Conservation (phyloP, 2,329 filamentous ascomycete species). For the Ophiostoma sp. region DNA sequence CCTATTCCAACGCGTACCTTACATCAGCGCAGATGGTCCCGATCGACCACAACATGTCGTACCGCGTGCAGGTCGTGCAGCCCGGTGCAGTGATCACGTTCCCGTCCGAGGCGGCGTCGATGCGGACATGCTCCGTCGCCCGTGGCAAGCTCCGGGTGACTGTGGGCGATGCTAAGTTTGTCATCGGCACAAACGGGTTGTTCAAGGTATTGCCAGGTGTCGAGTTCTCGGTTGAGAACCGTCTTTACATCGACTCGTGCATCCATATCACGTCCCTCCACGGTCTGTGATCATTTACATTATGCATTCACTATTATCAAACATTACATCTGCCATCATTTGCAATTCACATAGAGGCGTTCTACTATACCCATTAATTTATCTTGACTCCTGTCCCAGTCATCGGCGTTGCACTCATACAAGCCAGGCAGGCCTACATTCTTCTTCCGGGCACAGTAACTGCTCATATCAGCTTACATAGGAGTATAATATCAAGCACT, state of each 20-base stretch:
- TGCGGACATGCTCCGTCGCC: slow-evolving; percentile 31
- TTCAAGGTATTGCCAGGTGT: slow-evolving; percentile 40
- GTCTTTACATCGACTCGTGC: slow-evolving; percentile 41
- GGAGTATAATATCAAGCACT: no score
- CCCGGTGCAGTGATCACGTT: slow-evolving; percentile 28
- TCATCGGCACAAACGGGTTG: slow-evolving; percentile 41
- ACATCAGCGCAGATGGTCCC: slow-evolving; percentile 27
- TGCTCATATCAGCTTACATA: no score
- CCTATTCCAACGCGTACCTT: slow-evolving; percentile 35
- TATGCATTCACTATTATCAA: neutral
- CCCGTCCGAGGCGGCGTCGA: slow-evolving; percentile 24
- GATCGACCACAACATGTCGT: slow-evolving; percentile 30
- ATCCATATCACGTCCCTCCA: slow-evolving; percentile 33
- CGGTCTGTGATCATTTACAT: no score
- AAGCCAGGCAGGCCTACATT: no score
- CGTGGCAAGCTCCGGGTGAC: slow-evolving; percentile 32
- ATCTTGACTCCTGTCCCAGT: no score
- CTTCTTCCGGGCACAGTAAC: no score
- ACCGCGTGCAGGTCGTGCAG: slow-evolving; percentile 31
- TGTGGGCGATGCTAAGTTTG: slow-evolving; percentile 35
- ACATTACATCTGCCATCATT: neutral
- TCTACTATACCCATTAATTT: no score
- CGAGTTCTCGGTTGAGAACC: slow-evolving; percentile 39
- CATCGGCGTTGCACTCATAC: no score
- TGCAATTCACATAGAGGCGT: neutral